phyloP scores from a whole-genome alignment of 768 basidiomycete species.

The Peribolospora baueri region DNA sequence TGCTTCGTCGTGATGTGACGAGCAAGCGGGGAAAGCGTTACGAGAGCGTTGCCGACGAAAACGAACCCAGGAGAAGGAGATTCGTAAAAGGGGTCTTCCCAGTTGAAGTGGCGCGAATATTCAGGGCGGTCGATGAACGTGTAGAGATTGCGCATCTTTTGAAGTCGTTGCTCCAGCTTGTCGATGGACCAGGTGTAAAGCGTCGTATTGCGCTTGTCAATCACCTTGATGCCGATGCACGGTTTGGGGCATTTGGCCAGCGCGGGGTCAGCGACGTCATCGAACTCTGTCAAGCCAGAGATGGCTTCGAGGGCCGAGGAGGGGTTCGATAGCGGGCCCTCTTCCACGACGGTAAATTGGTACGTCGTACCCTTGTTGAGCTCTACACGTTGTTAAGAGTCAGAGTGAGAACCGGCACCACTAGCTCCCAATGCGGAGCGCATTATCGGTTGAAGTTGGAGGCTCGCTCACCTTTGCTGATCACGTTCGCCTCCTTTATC shows the following conservation, averaged over 20 bases:
- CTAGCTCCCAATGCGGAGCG: too few relatives aligned
- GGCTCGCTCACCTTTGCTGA: slow-evolving; percentile 30
- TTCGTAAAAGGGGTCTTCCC: slow-evolving; percentile 80
- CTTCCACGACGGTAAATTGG: slow-evolving; percentile 78
- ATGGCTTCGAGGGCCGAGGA: slow-evolving; percentile 63
- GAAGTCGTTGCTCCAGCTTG: slow-evolving; percentile 63
- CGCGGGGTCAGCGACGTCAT: slow-evolving; percentile 66
- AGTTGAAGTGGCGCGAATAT: slow-evolving; percentile 80
- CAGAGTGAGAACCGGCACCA: too few relatives aligned
- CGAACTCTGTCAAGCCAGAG: slow-evolving; percentile 70
- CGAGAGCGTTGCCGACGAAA: slow-evolving; percentile 65
- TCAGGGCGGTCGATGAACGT: slow-evolving; percentile 76
- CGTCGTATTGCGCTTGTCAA: slow-evolving; percentile 64
- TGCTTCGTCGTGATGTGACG: slow-evolving; percentile 36
- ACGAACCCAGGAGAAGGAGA: slow-evolving; percentile 54
- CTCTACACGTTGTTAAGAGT: slow-evolving; percentile 28
- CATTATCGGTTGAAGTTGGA: too few relatives aligned
- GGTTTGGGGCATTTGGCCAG: slow-evolving; percentile 52
- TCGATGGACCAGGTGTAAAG: slow-evolving; percentile 81
- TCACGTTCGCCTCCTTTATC: slow-evolving; percentile 83
- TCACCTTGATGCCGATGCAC: slow-evolving; percentile 64
- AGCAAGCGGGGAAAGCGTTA: slow-evolving; percentile 58
- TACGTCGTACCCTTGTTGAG: slow-evolving; percentile 66
- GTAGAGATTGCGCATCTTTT: slow-evolving; percentile 78
- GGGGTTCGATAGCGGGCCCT: slow-evolving; percentile 50